Conservation (phyloP, 1,284 basidiomycete genomes). For the Irpex rosettiformis region DNA sequence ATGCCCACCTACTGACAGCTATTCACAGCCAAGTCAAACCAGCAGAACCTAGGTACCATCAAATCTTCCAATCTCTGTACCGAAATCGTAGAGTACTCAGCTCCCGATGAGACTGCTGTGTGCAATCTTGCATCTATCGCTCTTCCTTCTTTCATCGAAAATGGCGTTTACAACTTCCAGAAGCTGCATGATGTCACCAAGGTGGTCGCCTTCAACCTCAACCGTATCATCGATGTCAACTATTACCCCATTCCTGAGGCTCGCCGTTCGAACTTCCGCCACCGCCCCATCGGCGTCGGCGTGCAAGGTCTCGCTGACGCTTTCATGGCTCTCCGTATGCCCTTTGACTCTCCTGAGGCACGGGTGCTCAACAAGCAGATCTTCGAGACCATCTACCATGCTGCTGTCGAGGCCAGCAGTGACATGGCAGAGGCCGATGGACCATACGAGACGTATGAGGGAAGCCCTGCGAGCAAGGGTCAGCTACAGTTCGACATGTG, state of each 20-base stretch:
- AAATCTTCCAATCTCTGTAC: slow-evolving; percentile 99
- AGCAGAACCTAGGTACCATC: slow-evolving; percentile 98
- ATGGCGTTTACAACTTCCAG: slow-evolving; percentile 86
- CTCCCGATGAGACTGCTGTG: slow-evolving; percentile 97
- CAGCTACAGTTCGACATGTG: slow-evolving; percentile 95
- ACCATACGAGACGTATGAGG: slow-evolving; percentile 89
- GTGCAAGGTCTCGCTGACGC: slow-evolving; percentile 98
- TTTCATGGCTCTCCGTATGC: slow-evolving; percentile 96
- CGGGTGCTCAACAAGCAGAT: slow-evolving; percentile 92
- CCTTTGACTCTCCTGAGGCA: slow-evolving; percentile 91
- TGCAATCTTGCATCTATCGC: slow-evolving; percentile 99
- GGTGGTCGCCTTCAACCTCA: slow-evolving; percentile 91
- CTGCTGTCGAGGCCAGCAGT: slow-evolving; percentile 86
- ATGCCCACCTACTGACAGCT: slow-evolving; percentile 5
- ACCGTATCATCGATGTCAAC: slow-evolving; percentile 93
- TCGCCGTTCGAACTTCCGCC: slow-evolving; percentile 92
- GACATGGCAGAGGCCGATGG: slow-evolving; percentile 86
- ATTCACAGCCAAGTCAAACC: slow-evolving; percentile 85
- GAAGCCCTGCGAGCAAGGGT: slow-evolving; percentile 87
- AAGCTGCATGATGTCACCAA: slow-evolving; percentile 94
- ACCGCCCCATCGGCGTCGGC: slow-evolving; percentile 97
- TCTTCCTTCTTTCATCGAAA: slow-evolving; percentile 82
- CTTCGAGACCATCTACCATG: slow-evolving; percentile 99
- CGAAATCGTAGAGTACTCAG: slow-evolving; percentile 98
- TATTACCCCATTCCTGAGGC: slow-evolving; percentile 94